Base-by-base conservation (phyloP, 116 monocot species). In the Cymodocea nodosa region DNA sequence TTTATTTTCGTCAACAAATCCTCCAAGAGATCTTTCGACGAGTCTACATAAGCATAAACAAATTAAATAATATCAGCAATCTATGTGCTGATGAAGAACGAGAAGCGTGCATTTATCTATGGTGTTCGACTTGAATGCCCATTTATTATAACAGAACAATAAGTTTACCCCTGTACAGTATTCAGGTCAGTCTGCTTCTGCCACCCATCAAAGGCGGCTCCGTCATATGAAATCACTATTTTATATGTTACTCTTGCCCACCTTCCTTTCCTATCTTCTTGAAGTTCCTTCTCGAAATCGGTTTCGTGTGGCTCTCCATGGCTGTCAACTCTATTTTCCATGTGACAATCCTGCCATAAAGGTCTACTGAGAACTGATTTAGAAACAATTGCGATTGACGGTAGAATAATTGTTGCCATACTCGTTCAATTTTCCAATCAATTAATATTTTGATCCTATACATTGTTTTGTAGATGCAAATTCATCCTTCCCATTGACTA, bases 111-210 rank as follows among this genome's bases (percentile, higher is more conserved):
- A 44, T 44, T 12, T 44, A 44, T 8, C 9, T 44, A 10, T 44
- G 9, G 44, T 10, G 44, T 12, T 44, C 44, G 8, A 44, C 0
- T 44, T 0, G 7, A 44, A 44, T 10, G 44, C 44, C 12, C 44
- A 44, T 44, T 44, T 8, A 44, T 44, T 44, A 6, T 44, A 44
- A 44, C 12, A 44, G 44, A 44, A 44, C 44, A 44, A 10, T 54
- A 15, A n/a, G 54, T 71, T 62, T 70, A 94, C 94, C 84, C 87
- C 74, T 95, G 94, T 72, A 95, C 87, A 54, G 90, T 95, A 75
- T 95, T 81, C n/a, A 90, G 76, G 44, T 73, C 81, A 71, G 94
- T 87, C 74, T 95, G 94, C 79, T 83, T 95, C 67, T 95, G 94
- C 94, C 94, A 95, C 14, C 94, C 94, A 63, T 95, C 94, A 63